These are phyloP conservation scores for Eucalyptus cloeziana DNA, from an alignment of 345 rosid species.

Conservation along the genomic window DNA sequence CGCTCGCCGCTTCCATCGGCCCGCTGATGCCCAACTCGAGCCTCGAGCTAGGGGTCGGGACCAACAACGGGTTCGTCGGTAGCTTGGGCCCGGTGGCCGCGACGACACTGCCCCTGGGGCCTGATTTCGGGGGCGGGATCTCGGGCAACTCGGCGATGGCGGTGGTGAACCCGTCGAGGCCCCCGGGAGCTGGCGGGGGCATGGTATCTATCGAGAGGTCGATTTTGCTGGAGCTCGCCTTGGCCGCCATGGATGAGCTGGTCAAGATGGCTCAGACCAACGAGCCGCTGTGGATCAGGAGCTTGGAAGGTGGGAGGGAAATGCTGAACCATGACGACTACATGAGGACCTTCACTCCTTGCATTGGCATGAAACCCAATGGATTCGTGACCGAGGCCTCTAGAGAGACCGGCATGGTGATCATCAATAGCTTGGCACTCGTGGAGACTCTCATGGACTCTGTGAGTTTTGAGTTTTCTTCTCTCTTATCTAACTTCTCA, in stretches of 20 bases:
- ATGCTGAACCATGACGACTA: conserved; percentile 66
- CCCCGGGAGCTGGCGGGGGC: conserved; percentile 34
- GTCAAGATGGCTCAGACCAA: conserved; percentile 74
- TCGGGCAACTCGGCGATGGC: conserved; percentile 20
- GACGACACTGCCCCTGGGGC: conserved; percentile 35
- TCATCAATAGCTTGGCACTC: conserved; percentile 81
- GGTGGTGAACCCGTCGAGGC: conserved; percentile 5
- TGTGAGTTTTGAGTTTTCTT: conserved; percentile 18
- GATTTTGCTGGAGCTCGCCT: conserved; percentile 69
- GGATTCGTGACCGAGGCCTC: conserved; percentile 85
- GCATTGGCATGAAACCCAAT: conserved; percentile 56
- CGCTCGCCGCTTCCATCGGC: conserved; percentile 16
- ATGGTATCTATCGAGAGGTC: conserved; percentile 52
- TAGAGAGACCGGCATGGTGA: conserved; percentile 70
- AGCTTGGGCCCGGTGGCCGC: conserved; percentile 16
- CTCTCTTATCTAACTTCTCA: neutral
- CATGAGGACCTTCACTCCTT: conserved; percentile 36
- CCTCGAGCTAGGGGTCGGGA: conserved; percentile 78
- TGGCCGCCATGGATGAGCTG: conserved; percentile 82
- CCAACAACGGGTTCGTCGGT: conserved; percentile 40
- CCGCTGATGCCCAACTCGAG: conserved; percentile 56
- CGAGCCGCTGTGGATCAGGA: conserved; percentile 67
- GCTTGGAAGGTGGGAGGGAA: conserved; percentile 51
- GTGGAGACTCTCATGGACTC: conserved; percentile 93
- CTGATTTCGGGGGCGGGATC: conserved; percentile 45